Evolutionary conservation across 352 stramenopile genomes (phyloP), one percentile per base, ranked within the genome.

Genomic region (Phytophthora kernoviae): DNA sequence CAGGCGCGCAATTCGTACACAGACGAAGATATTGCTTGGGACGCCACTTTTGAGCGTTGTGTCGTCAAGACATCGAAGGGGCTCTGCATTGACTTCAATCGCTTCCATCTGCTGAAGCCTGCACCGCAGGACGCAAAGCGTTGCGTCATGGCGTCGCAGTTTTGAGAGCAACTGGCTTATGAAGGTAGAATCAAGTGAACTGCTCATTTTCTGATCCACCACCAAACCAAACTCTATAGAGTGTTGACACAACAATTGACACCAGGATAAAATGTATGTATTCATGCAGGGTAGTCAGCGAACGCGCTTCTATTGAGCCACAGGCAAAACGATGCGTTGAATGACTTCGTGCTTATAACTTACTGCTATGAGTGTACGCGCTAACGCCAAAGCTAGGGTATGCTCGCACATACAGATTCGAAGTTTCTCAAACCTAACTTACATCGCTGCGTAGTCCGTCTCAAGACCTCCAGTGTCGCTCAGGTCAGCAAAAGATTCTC

Each of bases 1-100:
- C 87, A 96, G 51, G 87, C 81, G 10, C 79, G 84, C 10, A 79
- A 91, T 52, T 95, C 86, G 26, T 93, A 93, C 73, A 91, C 77
- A 7, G 71, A 88, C 36, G 73, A 91, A 43, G 81, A 96, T 34
- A 84, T 96, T n/a, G 75, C 62, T 5, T 96, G 83, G 83, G 77
- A 96, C 62, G 68, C 73, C 12, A 93, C 69, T 4, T 96, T 96
- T 22, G 83, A 84, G 45, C 82, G 75, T 22, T 96, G 87, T 65
- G 83, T 96, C 10, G 51, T 73, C 33, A 83, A 87, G 37, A 87
- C 73, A 1, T 37, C 58, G 2, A 69, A 67, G 9, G 78, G 84
- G 24, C 61, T 89, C 4, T 69, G 78, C 44, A 88, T 96, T 58
- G 78, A 96, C 70, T 96, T 94, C 49, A 75, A 93, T 56, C 84